Base-by-base conservation (phyloP, 2,329 filamentous ascomycete species). In the Pyrenophora tritici-repentis region DNA sequence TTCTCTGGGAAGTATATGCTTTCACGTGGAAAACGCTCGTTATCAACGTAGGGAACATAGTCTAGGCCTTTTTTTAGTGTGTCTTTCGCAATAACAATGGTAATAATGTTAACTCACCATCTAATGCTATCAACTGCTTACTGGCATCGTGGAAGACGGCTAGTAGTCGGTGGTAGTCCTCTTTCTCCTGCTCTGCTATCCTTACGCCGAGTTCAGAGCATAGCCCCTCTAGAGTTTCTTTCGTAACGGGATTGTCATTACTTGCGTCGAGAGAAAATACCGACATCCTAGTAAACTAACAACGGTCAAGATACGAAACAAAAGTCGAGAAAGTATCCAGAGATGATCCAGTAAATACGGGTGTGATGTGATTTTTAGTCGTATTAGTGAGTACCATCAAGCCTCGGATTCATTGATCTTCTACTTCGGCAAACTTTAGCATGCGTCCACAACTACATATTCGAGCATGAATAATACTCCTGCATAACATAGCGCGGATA, bases 61-160 rank as follows among this genome's bases (percentile, higher is more conserved):
- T 75, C 73, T 52, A 18, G n/a, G n/a, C 10, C 17, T 34, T 8
- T 20, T 20, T 31, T 50, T 33, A 43, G 16, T 14, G 4, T 4
- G 4, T 26, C n/a, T 20, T 16, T 40, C 4, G 24, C 10, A 22
- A 33, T 17, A n/a, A 22, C n/a, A 20, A 18, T 18, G 13, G 13
- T 6, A 26, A 62, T 58, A 55, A 70, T 62, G 3, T 53, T 62
- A 70, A 66, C 24, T 69, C 51, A 59, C 58, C 55, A 4, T 59
- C 57, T 66, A 74, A 68, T 4, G 62, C 62, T 72, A 75, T 74
- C 13, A 76, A 32, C 14, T 72, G 65, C 39, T 70, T 67, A 12
- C 69, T 71, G 16, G 69, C 64, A 51, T 76, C 74, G 45, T 75
- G 73, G 36, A 75, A 74, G 0, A 73, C 72, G 3, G 73, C 74